A percentile compares a stretch with the other conserved stretches of the same genome.
Conservation (phyloP, 306 rosid species). For the Amphicarpaea edgeworthii region DNA sequence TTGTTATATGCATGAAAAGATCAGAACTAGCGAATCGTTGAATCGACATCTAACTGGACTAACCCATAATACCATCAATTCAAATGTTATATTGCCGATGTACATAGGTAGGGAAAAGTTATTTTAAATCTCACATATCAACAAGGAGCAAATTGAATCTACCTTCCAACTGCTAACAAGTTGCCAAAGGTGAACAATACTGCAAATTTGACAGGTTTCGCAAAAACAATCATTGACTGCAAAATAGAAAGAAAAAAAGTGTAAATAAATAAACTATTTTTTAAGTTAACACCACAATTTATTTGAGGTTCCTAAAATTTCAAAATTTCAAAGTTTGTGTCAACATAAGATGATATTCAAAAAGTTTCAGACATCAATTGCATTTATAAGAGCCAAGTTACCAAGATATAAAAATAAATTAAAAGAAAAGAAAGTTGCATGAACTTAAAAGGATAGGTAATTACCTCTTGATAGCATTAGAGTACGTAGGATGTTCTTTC, state of each 20-base stretch:
- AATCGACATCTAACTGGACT: conserved; percentile 22
- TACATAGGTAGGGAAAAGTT: conserved; percentile 5
- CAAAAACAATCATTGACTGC: conserved; percentile 90
- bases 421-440: neutral
- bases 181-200: conserved; percentile 88
- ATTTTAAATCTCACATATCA: conserved; percentile 26
- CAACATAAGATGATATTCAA: neutral
- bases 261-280: conserved; percentile 35
- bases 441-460: neutral
- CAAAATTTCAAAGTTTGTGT: neutral
- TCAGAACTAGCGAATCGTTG: conserved; percentile 12
- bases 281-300: conserved; percentile 25
- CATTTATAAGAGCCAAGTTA: neutral
- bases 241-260: conserved; percentile 42
- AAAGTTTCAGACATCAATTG: neutral
- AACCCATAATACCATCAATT: neutral
- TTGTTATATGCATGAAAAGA: conserved; percentile 19
- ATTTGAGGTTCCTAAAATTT: conserved; percentile 19
- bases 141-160: conserved; percentile 44
- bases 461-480: neutral
- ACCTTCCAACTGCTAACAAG: conserved; percentile 97
- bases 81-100: conserved; percentile 3
- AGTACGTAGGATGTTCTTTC: neutral
- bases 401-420: neutral
- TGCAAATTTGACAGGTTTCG: conserved; percentile 86